A percentile compares a stretch with the other conserved stretches of the same genome.
Evolutionary conservation across 2,329 filamentous ascomycete species (phyloP).

Genomic region (Aschersonia sp.): DNA sequence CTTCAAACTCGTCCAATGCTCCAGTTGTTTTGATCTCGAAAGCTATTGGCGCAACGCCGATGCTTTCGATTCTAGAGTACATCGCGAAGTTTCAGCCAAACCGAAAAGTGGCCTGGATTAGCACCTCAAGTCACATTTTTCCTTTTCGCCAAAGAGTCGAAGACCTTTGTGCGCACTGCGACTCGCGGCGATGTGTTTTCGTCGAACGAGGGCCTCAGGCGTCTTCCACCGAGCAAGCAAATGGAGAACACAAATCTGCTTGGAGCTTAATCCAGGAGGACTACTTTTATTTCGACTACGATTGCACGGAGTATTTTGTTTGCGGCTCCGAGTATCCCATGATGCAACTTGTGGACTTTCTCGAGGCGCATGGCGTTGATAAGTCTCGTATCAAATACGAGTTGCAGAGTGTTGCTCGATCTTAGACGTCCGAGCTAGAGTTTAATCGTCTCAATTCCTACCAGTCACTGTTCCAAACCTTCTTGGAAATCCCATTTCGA

Average conservation of each 20-base stretch:
- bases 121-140: conserved; percentile 35
- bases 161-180: conserved; percentile 13
- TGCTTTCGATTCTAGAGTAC: conserved; percentile 46
- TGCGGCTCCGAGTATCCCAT: conserved; percentile 42
- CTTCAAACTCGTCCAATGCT: conserved; percentile 17
- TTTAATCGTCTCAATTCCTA: too few species aligned
- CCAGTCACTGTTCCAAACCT: too few species aligned
- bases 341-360: conserved; percentile 30
- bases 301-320: conserved; percentile 36
- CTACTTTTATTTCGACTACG: conserved; percentile 29
- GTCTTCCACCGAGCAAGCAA: conserved; percentile 13
- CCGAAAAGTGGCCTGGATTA: conserved; percentile 43
- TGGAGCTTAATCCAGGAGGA: conserved; percentile 22
- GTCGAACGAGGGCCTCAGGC: conserved; percentile 5
- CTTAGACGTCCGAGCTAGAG: too few species aligned
- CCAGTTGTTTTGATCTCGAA: conserved; percentile 48
- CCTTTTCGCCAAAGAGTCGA: conserved; percentile 41
- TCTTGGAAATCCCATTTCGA: too few species aligned
- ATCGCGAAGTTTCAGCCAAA: conserved; percentile 27
- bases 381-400: conserved; percentile 27
- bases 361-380: conserved; percentile 24
- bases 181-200: too few species aligned
- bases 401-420: conserved; percentile 21
- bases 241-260: conserved; percentile 19
- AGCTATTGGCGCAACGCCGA: conserved; percentile 44